Base-by-base conservation (phyloP, 169 alveolate species). In the Plasmodium reichenowi region DNA sequence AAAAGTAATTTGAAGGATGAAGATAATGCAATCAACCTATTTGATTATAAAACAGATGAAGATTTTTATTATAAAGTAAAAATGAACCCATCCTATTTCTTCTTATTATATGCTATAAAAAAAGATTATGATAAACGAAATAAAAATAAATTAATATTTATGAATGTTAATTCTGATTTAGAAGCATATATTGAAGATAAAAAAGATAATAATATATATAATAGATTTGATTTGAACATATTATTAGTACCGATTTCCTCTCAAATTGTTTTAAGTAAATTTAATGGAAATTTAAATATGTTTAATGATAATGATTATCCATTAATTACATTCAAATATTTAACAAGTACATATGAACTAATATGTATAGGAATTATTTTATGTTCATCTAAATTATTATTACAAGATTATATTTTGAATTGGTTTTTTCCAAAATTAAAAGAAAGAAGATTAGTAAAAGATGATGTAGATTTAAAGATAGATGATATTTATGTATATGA, bases 361-460 rank as follows among this genome's bases (percentile, higher is more conserved):
- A 73, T 80, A 12, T 80, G 90, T 62, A 80, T 80, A 80, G 95
- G 96, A 72, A 94, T 94, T 20, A 86, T 92, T 1, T 74, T 94
- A 26, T 94, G 96, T 73, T 91, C 88, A 26, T 93, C 96, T 13
- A 91, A 93, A 66, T 88, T 92, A 72, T 87, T 91, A 45, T 92
- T 94, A 17, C 94, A 93, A 47, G 93, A 92, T 48, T 94, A 93
- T 74, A 93, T 94, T 54, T 88, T 92, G 29, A 75, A 86, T 66
- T 94, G 96, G 96, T 93, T 93, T 15, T 63, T 94, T 54, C 96
- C 96, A 5, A 88, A 88, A 63, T 92, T 93, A n/a, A 78, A 92
- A 71, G 93, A 74, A 26, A 56, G 92, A 26, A 92, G 85, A 29
- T 13, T 80, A 58, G 7, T 80, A 5, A 80, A 58, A 67, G 90